phyloP scores from a whole-genome alignment of 2,329 filamentous ascomycete species.

The Pseudofabraea citricarpa region DNA sequence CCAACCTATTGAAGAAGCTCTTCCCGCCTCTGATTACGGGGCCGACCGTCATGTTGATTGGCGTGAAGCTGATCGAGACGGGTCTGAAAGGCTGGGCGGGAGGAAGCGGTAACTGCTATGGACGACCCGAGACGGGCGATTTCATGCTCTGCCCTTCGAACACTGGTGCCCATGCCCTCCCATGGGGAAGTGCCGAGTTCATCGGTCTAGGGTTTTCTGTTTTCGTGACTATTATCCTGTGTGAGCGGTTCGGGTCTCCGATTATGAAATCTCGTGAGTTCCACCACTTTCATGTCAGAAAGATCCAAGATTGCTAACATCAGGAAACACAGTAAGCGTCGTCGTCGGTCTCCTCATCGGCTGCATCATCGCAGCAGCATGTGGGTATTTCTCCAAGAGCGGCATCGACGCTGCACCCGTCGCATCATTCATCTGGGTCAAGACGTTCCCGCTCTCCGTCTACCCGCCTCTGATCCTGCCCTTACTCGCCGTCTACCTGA shows the following conservation, averaged over 20 bases:
- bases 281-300: constrained; percentile 3
- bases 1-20: constrained; percentile 62
- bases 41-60: constrained; percentile 68
- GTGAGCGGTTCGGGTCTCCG: constrained; percentile 75
- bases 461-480: constrained; percentile 73
- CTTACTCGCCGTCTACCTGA: constrained; percentile 63
- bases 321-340: constrained; percentile 35
- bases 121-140: constrained; percentile 39
- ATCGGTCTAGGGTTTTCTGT: constrained; percentile 77
- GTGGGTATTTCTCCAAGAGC: constrained; percentile 72
- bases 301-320: neutral
- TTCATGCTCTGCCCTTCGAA: constrained; percentile 65
- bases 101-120: constrained; percentile 57
- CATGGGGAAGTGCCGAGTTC: constrained; percentile 75
- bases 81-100: constrained; percentile 78
- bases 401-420: constrained; percentile 67
- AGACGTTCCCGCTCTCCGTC: constrained; percentile 67
- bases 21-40: constrained; percentile 79
- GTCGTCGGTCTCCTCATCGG: constrained; percentile 70
- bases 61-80: constrained; percentile 64
- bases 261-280: constrained; percentile 61
- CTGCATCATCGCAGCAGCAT: constrained; percentile 73
- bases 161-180: constrained; percentile 63
- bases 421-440: constrained; percentile 73
- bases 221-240: constrained; percentile 73